Percentiles rank a stretch among this genome's conserved stretches.
phyloP scores from a whole-genome alignment of 2,329 filamentous ascomycete genomes.

The Catunica adiposa region DNA sequence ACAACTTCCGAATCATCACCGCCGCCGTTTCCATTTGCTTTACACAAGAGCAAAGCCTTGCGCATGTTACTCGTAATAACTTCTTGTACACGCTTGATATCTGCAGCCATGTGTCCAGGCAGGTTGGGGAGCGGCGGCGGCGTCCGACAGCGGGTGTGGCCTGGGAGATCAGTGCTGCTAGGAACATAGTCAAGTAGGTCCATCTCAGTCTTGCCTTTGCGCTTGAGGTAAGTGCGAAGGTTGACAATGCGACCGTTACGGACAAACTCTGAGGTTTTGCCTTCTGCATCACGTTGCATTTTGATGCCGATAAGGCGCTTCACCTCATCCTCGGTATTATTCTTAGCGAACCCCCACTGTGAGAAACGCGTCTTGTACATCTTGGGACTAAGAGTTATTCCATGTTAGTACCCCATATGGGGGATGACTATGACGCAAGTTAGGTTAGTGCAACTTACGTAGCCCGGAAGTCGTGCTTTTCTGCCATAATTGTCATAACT shows the following conservation, averaged over 20 bases:
- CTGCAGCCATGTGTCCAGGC: constrained; percentile 26
- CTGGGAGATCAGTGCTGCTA: constrained; percentile 26
- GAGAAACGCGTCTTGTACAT: constrained; percentile 42
- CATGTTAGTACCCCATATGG: not conserved
- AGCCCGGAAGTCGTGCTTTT: constrained; percentile 31
- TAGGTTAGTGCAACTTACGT: constrained; percentile 24
- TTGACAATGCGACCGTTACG: constrained; percentile 36
- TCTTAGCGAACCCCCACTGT: constrained; percentile 39
- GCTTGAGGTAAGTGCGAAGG: constrained; percentile 34
- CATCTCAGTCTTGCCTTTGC: constrained; percentile 37
- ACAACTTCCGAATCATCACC: constrained; percentile 18
- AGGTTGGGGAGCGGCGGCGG: constrained; percentile 27
- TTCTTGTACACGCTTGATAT: constrained; percentile 29
- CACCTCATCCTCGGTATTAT: constrained; percentile 37
- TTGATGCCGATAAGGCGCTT: constrained; percentile 34
- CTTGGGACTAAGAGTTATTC: constrained; percentile 26
- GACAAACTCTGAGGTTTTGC: constrained; percentile 36
- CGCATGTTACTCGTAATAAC: constrained; percentile 28
- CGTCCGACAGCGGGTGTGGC: constrained; percentile 29
- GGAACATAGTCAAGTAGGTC: constrained; percentile 31
- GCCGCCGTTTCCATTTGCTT: constrained; percentile 12
- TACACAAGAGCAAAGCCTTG: constrained; percentile 29
- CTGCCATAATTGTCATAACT: constrained; percentile 35
- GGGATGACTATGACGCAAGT: not conserved
- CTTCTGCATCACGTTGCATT: constrained; percentile 35